Evolutionary conservation across 805 yeast species (phyloP).

Genomic region (Kodamaea nitidulidarum): DNA sequence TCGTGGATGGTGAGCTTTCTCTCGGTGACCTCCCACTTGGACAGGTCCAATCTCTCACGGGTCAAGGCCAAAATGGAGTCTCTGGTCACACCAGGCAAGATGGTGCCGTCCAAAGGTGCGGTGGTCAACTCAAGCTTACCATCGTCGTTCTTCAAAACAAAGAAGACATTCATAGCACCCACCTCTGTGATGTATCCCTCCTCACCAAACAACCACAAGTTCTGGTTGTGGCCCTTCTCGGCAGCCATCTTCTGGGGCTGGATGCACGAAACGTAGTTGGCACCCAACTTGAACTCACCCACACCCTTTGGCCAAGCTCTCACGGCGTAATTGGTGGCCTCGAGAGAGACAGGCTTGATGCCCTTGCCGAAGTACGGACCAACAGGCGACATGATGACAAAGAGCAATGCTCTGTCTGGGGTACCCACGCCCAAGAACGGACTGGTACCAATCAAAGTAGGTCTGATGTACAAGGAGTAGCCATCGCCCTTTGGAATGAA

Average conservation of each 20-base stretch:
- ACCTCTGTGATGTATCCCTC: conserved; percentile 87
- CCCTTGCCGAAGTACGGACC: conserved; percentile 65
- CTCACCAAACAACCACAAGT: conserved; percentile 92
- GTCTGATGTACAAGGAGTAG: conserved; percentile 28
- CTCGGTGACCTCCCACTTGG: conserved; percentile 80
- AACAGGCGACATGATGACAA: conserved; percentile 25
- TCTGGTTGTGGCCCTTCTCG: conserved; percentile 85
- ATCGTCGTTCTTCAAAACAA: conserved; percentile 71
- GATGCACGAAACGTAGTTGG: conserved; percentile 94
- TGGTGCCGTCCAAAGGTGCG: conserved; percentile 96
- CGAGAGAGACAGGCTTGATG: conserved; percentile 88
- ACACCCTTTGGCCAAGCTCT: conserved; percentile 99
- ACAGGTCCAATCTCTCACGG: conserved; percentile 64
- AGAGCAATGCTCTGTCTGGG: conserved; percentile 24
- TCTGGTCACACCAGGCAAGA: conserved; percentile 94
- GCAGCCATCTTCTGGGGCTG: conserved; percentile 90
- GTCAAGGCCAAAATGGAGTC: conserved; percentile 81
- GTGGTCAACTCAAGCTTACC: conserved; percentile 92
- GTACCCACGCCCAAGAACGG: conserved; percentile 21
- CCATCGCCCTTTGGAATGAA: conserved; percentile 25
- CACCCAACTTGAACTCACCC: conserved; percentile 95
- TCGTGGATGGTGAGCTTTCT: conserved; percentile 79
- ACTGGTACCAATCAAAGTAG: conserved; percentile 26
- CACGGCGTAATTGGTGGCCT: conserved; percentile 92
- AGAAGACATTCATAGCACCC: conserved; percentile 95